Evolutionary conservation across 192 early-diverging fungal genomes (phyloP), one percentile per base, ranked within the genome.

Genomic region (Phycomyces nitens): DNA sequence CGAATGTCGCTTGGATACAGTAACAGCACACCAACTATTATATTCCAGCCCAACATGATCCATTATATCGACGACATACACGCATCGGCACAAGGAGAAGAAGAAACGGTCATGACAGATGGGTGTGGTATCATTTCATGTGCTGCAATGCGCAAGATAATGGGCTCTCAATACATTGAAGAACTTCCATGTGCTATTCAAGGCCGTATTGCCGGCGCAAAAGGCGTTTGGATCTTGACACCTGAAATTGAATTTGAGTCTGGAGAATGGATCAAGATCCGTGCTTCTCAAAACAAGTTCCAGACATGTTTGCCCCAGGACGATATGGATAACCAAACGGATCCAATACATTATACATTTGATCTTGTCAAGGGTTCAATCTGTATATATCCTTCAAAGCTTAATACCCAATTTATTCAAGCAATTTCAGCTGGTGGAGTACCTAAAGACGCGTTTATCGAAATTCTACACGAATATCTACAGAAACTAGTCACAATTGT

Each of bases 191-290:
- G 61, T 39, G 70, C 65, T 20, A 57, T 76, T 24, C 74, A 76
- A 68, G 74, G 64, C 0, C 65, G 74, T 41, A 76, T 76, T 64
- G 74, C 61, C 5, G 70, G 70, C 14, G 56, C 74, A 10, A 76
- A 76, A 53, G 74, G 74, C 0, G 16, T 76, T 22, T 76, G 74
- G 74, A 64, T 59, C 21, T 20, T 76, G 0, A 24, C 66, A 10
- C 69, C 64, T 15, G 22, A 27, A 11, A 21, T 56, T 1, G 68
- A 69, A 15, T 39, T 61, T n/a, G 53, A 40, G 3, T 16, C 23
- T 22, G 44, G 59, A 20, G 22, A 64, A n/a, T 72, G 66, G 57
- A 76, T 76, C 24, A 8, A 68, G 26, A 58, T 72, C 11, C 52
- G 74, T 8, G 7, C 50, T 22, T 64, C 60, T 9, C 74, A 76